Percentiles rank a stretch among this genome's conserved stretches.
Evolutionary conservation across 2,329 filamentous ascomycete genomes (phyloP).

Genomic region (Sarocladiaceae sp.): DNA sequence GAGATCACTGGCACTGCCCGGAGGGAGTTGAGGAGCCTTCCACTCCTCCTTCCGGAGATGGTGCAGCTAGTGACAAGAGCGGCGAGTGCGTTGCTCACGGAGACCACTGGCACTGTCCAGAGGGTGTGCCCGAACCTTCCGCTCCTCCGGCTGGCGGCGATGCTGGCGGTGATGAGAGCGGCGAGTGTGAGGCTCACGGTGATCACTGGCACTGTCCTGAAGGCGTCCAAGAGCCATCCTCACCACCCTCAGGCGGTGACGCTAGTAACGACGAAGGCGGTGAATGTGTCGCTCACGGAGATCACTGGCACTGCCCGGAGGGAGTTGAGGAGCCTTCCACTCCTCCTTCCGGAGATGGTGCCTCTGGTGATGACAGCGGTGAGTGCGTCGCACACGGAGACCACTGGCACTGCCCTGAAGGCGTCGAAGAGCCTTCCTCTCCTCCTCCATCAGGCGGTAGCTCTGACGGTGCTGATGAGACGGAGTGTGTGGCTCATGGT

Average conservation of each 20-base stretch:
- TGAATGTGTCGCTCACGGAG: not conserved
- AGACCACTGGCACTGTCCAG: conserved; percentile 11
- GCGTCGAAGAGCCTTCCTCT: conserved; percentile 11
- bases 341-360: too few relatives aligned
- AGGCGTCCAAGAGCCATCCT: conserved; percentile 11
- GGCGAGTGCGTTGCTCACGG: conserved; percentile 12
- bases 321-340: too few relatives aligned
- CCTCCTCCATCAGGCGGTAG: not conserved
- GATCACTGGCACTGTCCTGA: conserved; percentile 15
- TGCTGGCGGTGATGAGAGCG: not conserved
- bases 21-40: conserved; percentile 11
- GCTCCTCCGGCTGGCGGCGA: not conserved
- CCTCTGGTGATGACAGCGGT: not conserved
- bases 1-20: conserved; percentile 11
- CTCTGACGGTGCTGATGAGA: too few relatives aligned
- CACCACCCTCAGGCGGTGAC: conserved; percentile 4
- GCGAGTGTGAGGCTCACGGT: conserved; percentile 11
- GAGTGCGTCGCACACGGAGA: conserved; percentile 13
- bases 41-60: conserved; percentile 4
- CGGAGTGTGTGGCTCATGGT: not conserved
- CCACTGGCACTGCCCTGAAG: conserved; percentile 11
- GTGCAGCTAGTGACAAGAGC: not conserved
- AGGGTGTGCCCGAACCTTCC: conserved; percentile 10
- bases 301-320: not conserved
- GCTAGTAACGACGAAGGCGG: not conserved